Evolutionary conservation across 225 moss, liverwort and hornwort genomes (phyloP).

Genomic region (Rhytidiadelphus loreus): DNA sequence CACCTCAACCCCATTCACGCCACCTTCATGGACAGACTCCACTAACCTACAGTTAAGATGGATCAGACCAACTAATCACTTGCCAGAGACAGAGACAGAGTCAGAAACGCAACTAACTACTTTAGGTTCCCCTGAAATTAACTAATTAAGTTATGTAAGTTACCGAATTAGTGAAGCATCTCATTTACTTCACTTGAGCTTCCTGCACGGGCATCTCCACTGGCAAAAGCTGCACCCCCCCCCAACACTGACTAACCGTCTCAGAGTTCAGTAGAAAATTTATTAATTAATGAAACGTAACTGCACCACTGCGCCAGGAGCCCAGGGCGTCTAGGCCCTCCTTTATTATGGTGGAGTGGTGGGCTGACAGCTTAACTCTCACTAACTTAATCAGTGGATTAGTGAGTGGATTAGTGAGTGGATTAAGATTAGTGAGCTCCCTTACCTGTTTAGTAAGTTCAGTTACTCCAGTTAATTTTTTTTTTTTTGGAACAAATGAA

Average conservation of each 20-base stretch:
- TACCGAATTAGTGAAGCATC: neutral
- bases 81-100: neutral
- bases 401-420: no score
- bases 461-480: neutral
- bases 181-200: neutral
- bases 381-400: neutral
- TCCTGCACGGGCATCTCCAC: neutral
- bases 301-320: neutral
- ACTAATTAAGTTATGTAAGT: neutral
- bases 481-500: no score
- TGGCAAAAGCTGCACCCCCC: neutral
- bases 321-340: neutral
- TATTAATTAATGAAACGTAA: neutral
- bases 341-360: neutral
- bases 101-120: neutral
- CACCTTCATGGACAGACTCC: neutral
- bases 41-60: neutral
- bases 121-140: neutral
- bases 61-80: neutral
- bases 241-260: neutral
- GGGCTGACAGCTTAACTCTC: neutral
- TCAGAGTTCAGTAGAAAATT: neutral
- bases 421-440: neutral
- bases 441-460: neutral
- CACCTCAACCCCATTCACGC: neutral